Conservation (phyloP, 495 filamentous ascomycete genomes). For the Physcia stellaris region DNA sequence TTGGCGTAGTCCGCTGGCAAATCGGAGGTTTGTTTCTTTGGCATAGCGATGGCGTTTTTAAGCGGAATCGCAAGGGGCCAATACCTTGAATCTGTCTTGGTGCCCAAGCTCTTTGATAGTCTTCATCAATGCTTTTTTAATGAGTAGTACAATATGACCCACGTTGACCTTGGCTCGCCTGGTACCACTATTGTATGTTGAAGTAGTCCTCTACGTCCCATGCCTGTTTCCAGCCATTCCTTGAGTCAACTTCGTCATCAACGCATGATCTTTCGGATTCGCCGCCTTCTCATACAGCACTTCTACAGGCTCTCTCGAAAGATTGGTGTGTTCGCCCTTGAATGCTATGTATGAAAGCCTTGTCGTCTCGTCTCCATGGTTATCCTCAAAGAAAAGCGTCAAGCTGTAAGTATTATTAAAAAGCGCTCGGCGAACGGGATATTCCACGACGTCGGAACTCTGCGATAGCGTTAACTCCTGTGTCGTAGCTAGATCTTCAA, state of each 20-base stretch:
- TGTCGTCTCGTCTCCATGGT: constrained; percentile 55
- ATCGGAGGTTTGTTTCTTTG: too few species aligned
- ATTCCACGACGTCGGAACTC: constrained; percentile 69
- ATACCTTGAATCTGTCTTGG: too few species aligned
- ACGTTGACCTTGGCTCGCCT: too few species aligned
- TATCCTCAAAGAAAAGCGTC: constrained; percentile 66
- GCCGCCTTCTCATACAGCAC: constrained; percentile 89
- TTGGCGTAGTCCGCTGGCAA: too few species aligned
- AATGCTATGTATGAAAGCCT: constrained; percentile 76
- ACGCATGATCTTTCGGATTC: constrained; percentile 72
- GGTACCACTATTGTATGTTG: too few species aligned
- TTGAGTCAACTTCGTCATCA: constrained; percentile 33
- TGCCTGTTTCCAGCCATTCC: constrained; percentile 19
- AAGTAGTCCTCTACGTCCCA: constrained; percentile 9
- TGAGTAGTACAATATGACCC: too few species aligned
- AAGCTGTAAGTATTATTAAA: constrained; percentile 71
- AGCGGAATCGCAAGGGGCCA: too few species aligned
- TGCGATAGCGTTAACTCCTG: constrained; percentile 70
- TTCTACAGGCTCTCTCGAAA: constrained; percentile 69
- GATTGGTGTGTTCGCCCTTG: constrained; percentile 78
- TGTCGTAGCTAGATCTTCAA: constrained; percentile 51
- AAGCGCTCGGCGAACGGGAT: constrained; percentile 70
- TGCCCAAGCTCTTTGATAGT: too few species aligned
- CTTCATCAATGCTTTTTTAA: too few species aligned
- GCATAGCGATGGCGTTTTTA: constrained; percentile 16